Base-by-base conservation (phyloP, 306 rosid genomes). In the Vicia villosa region DNA sequence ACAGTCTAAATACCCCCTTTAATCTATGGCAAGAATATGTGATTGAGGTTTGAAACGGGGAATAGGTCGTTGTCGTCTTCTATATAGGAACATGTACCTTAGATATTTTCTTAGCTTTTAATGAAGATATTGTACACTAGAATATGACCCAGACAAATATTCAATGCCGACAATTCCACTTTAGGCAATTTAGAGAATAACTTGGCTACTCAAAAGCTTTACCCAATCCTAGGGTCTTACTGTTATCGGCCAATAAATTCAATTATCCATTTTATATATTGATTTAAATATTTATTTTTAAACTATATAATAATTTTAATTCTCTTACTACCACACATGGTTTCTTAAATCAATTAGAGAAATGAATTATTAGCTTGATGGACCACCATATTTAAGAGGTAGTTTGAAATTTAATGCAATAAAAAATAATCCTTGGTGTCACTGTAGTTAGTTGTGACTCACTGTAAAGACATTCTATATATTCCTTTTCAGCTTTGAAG, bases 401-500 rank as follows among this genome's bases (percentile, higher is more conserved):
- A 6, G 84, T 77, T 73, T 78, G 55, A 50, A 76, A 78, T 73
- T 82, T 69, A 84, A 73, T 67, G 62, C 43, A 72, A 69, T 16
- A 42, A 56, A 55, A 60, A 56, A 63, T 61, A 72, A 78, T 70
- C 73, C 67, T 26, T 74, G 79, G 22, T 61, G 77, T 83, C 63
- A 6, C 22, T 32, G 7, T 67, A 8, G 73, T 55, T 55, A 41
- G 80, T 76, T 78, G 68, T 62, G 52, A 73, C 78, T 75, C 85
- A 40, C 68, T 83, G 40, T 68, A 45, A 68, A 32, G 89, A 78
- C 91, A 80, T 86, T 86, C 89, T 49, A 24, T n/a, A n/a, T n/a
- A n/a, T n/a, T 24, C 28, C 28, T 24, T 24, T 24, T 24, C 4
- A 24, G 28, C 28, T 24, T 24, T 24, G 28, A 24, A 24, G 3